Conservation (phyloP, 345 rosid genomes). For the Melaleuca quinquenervia region DNA sequence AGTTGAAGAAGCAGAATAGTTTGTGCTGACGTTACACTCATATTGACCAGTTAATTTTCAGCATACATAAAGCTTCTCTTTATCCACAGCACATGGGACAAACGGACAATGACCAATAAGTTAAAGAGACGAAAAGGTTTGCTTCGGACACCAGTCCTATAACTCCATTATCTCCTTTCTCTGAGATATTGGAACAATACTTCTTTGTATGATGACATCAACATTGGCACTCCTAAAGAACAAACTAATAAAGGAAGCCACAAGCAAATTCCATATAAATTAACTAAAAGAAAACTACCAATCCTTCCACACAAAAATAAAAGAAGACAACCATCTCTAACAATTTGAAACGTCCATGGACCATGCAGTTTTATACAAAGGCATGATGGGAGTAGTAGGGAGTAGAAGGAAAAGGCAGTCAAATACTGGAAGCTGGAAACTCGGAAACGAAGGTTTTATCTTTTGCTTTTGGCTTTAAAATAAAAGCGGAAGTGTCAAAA, state of each 20-base stretch:
- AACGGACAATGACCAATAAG: not conserved
- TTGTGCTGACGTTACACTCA: not conserved
- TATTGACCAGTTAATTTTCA: not conserved
- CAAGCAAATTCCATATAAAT: not conserved
- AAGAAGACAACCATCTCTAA: not conserved
- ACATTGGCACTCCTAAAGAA: not conserved
- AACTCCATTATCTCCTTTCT: not conserved
- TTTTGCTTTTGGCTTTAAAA: not conserved
- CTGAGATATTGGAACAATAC: not conserved
- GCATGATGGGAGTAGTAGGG: not conserved
- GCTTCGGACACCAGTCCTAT: not conserved
- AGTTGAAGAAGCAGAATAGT: not conserved
- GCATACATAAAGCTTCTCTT: not conserved
- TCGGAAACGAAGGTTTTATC: fast-evolving
- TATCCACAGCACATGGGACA: not conserved
- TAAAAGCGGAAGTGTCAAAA: not conserved
- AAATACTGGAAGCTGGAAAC: not conserved
- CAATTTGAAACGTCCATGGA: not conserved
- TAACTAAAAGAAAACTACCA: not conserved
- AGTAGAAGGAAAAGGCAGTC: not conserved
- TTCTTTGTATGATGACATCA: not conserved
- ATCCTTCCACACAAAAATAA: not conserved
- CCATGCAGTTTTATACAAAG: not conserved
- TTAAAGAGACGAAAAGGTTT: not conserved
- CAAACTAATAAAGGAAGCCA: not conserved